Conservation (phyloP, 2,329 filamentous ascomycete species). For the Pseudogymnoascus pannorum region DNA sequence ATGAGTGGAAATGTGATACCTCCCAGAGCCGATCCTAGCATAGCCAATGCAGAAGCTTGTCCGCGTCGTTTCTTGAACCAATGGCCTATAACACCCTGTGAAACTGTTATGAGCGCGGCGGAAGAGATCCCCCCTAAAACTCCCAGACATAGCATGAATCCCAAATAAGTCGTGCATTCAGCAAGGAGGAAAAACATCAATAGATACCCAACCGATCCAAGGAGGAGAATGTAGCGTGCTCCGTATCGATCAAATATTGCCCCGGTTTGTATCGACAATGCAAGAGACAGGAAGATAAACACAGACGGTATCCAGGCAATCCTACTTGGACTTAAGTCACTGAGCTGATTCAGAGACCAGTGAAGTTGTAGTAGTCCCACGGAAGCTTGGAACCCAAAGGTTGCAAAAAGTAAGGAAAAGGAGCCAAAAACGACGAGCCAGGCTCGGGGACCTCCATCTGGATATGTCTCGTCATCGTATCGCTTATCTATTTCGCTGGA, state of each 20-base stretch:
- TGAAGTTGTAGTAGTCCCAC: constrained; percentile 75
- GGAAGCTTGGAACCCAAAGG: constrained; percentile 71
- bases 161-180: constrained; percentile 30
- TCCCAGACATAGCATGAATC: constrained; percentile 77
- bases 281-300: constrained; percentile 77
- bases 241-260: constrained; percentile 84
- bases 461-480: constrained; percentile 35
- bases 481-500: constrained; percentile 6
- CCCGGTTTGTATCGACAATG: constrained; percentile 77
- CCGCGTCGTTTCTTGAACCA: constrained; percentile 72
- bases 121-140: constrained; percentile 66
- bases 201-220: constrained; percentile 39
- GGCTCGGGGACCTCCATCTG: constrained; percentile 71
- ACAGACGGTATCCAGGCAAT: constrained; percentile 86
- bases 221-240: constrained; percentile 64
- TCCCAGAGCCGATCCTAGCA: constrained; percentile 67
- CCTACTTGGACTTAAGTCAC: constrained; percentile 57
- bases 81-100: constrained; percentile 71
- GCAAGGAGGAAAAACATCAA: constrained; percentile 19
- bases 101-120: constrained; percentile 78
- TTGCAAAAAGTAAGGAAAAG: constrained; percentile 71
- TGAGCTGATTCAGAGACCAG: constrained; percentile 45
- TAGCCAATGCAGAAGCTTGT: constrained; percentile 73
- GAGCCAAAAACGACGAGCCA: constrained; percentile 80
- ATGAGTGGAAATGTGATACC: constrained; percentile 32